Base-by-base conservation (phyloP, 495 filamentous ascomycete species). In the Trichoderma reesei region DNA sequence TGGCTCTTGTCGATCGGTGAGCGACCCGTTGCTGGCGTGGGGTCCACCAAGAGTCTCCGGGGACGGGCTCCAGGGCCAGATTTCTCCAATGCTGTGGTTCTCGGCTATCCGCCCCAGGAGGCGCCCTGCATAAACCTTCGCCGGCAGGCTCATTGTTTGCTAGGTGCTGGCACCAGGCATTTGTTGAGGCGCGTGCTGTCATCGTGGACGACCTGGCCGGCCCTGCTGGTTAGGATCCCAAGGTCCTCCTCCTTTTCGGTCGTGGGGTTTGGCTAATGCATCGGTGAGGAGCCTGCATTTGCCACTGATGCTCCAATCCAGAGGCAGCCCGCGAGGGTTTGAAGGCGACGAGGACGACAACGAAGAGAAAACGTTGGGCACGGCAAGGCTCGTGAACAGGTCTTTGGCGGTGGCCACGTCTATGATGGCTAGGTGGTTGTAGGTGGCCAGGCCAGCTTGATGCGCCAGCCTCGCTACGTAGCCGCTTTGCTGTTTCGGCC, bases 201-300 rank as follows among this genome's bases (percentile, higher is more conserved):
- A 34, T 56, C 3, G 44, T 20, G 20, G 16, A 46, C 26, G 26
- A 26, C 26, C 26, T 26, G 26, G 1, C 26, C 26, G 26, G 1
- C 26, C 26, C 26, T 26, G 26, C 26, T 26, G 8, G 26, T 56
- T 33, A 26, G 9, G 7, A 34, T 33, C 31, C 7, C 10, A 11
- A 31, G 34, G 26, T 26, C 26, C 31, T 39, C 51, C 13, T 10
- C 20, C 0, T 9, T 33, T 7, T 26, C 46, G n/a, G 26, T 16
- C 20, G 11, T 13, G 16, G 26, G 51, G 1, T 34, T 10, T 18
- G 3, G 51, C 51, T 33, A 14, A 33, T 56, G 51, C 51, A 56
- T 56, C 51, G 7, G 51, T 34, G 18, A 33, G 51, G 26, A 56
- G 51, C 20, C 51, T 56, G 51, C 20, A 56, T 56, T 56, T 56